Base-by-base conservation (phyloP, 352 stramenopile genomes). In the Phytophthora ramorum region DNA sequence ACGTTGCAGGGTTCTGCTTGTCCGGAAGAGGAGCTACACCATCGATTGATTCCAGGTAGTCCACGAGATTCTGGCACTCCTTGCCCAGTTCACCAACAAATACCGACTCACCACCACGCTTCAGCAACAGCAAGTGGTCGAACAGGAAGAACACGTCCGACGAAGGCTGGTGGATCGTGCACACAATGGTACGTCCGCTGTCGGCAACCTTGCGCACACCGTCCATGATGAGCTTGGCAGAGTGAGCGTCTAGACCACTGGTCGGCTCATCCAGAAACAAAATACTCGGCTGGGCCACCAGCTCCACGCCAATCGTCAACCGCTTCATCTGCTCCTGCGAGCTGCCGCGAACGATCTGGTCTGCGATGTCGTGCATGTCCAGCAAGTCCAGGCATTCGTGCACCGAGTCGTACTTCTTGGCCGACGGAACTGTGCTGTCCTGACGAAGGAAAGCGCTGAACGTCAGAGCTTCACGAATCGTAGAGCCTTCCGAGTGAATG, bases 111-210 rank as follows among this genome's bases (percentile, higher is more conserved):
- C 81, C 62, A 37, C 78, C 78, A 26, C 66, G 63, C 38, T 83
- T 77, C 41, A 97, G 55, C 2, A 97, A 60, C 51, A 96, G 75
- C 10, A 96, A 52, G 38, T 83, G 79, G 66, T 97, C 89, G 62
- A 96, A 96, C 41, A 89, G 81, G 37, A 85, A 82, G n/a, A 97
- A 96, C 0, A 97, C 82, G 44, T 97, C 85, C 1, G 79, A 90
- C 22, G 78, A 84, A 24, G 92, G 92, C 70, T 98, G 92, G 66
- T 98, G 92, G 66, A 98, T 98, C 24, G 88, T 97, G 41, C 92
- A 96, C 2, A 97, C 68, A 20, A 98, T 83, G 10, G 80, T 91
- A 4, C 76, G 62, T 8, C 88, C 87, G 17, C 75, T 79, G 32
- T 60, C 55, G 6, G 89, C 87, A 49, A 96, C 78, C 48, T 93